A percentile compares a stretch with the other conserved stretches of the same genome.
Evolutionary conservation across 2,329 filamentous ascomycete genomes (phyloP).

Genomic region (Beauveria rudraprayagi): DNA sequence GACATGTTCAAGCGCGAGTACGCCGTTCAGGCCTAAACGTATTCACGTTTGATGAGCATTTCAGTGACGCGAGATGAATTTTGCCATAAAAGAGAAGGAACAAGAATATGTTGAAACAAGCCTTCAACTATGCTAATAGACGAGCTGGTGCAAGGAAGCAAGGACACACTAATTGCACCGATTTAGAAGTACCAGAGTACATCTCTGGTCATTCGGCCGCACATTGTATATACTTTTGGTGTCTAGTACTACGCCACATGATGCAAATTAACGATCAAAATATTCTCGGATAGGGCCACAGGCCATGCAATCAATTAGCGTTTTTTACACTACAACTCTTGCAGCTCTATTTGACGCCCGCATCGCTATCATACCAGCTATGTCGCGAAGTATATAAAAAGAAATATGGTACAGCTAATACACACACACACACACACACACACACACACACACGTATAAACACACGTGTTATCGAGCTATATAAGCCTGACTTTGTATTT

Average conservation of each 20-base stretch:
- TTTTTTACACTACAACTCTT: neutral
- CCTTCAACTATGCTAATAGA: neutral
- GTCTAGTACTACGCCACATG: neutral
- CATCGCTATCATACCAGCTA: neutral
- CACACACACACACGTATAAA: too few species aligned
- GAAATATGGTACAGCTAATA: neutral
- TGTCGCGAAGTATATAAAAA: neutral
- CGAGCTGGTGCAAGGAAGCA: neutral
- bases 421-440: neutral
- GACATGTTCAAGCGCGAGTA: slow-evolving; percentile 83
- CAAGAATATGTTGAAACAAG: neutral
- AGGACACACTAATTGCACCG: slow-evolving; percentile 1
- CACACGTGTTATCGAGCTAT: neutral
- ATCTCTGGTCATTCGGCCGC: neutral
- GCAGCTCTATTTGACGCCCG: neutral
- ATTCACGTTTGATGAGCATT: neutral
- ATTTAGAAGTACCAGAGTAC: neutral
- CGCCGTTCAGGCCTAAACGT: slow-evolving; percentile 58
- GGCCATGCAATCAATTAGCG: neutral
- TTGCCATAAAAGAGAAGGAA: neutral
- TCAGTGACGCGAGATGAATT: slow-evolving; percentile 5
- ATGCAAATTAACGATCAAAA: neutral
- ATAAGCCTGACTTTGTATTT: neutral
- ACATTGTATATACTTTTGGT: slow-evolving; percentile 8
- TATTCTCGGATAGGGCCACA: neutral